phyloP scores from a whole-genome alignment of 106 monocot species.

The Acorus gramineus region DNA sequence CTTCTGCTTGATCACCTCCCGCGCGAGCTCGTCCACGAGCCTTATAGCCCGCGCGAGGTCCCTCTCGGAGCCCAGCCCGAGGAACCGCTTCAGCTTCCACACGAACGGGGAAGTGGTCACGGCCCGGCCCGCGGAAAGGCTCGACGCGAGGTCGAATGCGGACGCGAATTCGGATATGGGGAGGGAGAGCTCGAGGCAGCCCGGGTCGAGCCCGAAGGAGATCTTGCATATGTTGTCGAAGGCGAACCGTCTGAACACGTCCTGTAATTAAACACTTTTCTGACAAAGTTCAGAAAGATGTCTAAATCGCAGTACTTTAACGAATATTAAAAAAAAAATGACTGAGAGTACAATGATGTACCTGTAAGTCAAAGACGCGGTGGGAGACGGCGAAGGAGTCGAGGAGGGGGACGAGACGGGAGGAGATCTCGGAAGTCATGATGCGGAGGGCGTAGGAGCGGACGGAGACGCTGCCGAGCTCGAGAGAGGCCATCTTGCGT shows the following conservation, averaged over 20 bases:
- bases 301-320: too few relatives aligned
- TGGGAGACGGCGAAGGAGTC: neutral
- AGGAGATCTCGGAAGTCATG: conserved; percentile 4
- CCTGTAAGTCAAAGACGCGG: conserved; percentile 12
- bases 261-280: neutral
- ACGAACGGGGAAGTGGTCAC: conserved; percentile 4
- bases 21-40: conserved; percentile 15
- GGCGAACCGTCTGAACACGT: conserved; percentile 18
- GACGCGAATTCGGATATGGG: conserved; percentile 20
- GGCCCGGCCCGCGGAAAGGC: conserved; percentile 17
- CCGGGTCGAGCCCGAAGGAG: conserved; percentile 29
- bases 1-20: conserved; percentile 15
- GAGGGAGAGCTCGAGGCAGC: conserved; percentile 16
- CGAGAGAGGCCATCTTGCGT: conserved; percentile 19
- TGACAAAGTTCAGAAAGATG: too few relatives aligned
- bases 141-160: conserved; percentile 18
- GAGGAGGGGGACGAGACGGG: conserved; percentile 16
- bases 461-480: conserved; percentile 21
- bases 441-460: conserved; percentile 16
- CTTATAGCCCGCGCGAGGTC: conserved; percentile 5
- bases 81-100: conserved; percentile 20
- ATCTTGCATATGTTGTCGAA: conserved; percentile 25
- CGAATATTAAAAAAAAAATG: too few relatives aligned
- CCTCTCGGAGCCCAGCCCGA: conserved; percentile 19
- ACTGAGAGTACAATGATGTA: too few relatives aligned